These are phyloP conservation scores for Melaleuca alternifolia DNA, from an alignment of 345 rosid genomes.

Conservation along the genomic window DNA sequence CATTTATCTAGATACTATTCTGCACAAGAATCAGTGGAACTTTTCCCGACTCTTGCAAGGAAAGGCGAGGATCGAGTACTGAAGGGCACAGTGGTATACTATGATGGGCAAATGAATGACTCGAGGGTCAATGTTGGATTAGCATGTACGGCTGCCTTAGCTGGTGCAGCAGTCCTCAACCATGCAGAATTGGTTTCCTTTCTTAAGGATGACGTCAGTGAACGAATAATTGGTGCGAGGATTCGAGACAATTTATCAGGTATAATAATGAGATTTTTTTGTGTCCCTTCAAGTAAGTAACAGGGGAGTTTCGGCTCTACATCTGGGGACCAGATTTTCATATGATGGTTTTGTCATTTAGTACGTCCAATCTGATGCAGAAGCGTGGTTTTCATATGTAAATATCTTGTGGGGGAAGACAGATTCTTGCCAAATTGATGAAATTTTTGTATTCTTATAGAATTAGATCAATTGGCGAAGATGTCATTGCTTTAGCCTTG, in stretches of 20 bases:
- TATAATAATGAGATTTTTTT: conserved; percentile 6
- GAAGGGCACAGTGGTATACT: conserved; percentile 91
- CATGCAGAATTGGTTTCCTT: conserved; percentile 88
- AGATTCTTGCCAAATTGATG: background rate
- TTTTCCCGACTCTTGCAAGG: conserved; percentile 91
- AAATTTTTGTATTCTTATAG: background rate
- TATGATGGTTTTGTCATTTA: background rate
- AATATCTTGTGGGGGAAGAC: background rate
- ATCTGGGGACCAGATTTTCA: background rate
- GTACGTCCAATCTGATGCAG: background rate
- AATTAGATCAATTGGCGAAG: background rate
- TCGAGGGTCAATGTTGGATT: conserved; percentile 81
- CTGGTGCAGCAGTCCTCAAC: conserved; percentile 93
- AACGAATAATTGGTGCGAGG: conserved; percentile 67
- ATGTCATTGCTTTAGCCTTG: background rate
- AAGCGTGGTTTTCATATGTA: background rate
- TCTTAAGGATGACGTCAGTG: conserved; percentile 49
- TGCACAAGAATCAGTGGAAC: conserved; percentile 65
- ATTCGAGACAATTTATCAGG: conserved; percentile 84
- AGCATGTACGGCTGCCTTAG: conserved; percentile 85
- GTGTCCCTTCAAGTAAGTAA: background rate
- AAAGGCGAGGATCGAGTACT: conserved; percentile 53
- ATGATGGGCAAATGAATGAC: conserved; percentile 99
- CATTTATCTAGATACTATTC: conserved; percentile 93
- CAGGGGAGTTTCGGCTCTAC: background rate